Conservation (phyloP, 352 stramenopile genomes). For the Pythium dissimile region DNA sequence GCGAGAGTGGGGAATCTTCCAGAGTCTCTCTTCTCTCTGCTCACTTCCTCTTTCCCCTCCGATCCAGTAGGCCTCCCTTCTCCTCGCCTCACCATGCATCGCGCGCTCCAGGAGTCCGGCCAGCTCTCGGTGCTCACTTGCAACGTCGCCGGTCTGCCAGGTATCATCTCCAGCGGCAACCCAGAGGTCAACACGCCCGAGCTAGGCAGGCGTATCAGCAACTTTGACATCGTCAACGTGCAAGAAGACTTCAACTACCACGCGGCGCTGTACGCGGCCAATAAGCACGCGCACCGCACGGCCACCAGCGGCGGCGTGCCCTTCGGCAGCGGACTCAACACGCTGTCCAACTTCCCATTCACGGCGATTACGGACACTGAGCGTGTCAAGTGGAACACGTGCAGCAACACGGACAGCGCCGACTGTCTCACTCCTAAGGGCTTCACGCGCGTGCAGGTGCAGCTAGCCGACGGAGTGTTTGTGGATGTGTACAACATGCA, state of each 20-base stretch:
- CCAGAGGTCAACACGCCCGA: constrained; percentile 38
- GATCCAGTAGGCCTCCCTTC: background rate
- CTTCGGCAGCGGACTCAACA: constrained; percentile 42
- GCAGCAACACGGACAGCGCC: constrained; percentile 34
- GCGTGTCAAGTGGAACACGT: constrained; percentile 38
- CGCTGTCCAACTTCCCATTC: constrained; percentile 37
- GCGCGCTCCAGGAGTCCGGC: constrained; percentile 29
- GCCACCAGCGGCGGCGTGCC: constrained; percentile 41
- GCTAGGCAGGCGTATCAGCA: constrained; percentile 32
- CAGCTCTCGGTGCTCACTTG: constrained; percentile 37
- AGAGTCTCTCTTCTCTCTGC: background rate
- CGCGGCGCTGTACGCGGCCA: constrained; percentile 31
- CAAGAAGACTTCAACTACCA: constrained; percentile 23
- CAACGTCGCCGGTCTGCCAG: constrained; percentile 45
- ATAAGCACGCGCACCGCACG: constrained; percentile 40
- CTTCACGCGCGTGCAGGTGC: constrained; percentile 38
- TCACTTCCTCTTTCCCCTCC: constrained; percentile 8
- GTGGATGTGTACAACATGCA: constrained; percentile 51
- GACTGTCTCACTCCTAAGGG: constrained; percentile 56
- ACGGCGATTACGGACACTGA: constrained; percentile 31
- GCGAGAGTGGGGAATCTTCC: background rate
- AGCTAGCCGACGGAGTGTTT: constrained; percentile 34
- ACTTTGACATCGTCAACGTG: constrained; percentile 12
- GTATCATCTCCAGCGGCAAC: constrained; percentile 41
- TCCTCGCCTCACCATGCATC: constrained; percentile 22